Conservation (phyloP, 352 stramenopile genomes). For the Phytophthora fragariae region DNA sequence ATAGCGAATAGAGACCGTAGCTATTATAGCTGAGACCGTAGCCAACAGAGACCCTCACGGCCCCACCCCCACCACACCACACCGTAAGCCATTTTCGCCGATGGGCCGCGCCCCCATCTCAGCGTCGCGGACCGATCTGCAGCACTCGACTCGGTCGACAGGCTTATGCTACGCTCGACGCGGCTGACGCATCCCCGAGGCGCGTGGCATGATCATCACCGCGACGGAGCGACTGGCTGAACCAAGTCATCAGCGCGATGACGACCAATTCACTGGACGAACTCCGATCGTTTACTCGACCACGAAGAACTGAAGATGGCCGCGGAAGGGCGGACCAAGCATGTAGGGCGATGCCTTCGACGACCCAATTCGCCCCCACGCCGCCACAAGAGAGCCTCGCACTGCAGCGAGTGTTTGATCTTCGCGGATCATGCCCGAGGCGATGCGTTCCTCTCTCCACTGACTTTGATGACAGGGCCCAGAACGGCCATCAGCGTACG, state of each 20-base stretch:
- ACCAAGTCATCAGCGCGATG: conserved; percentile 7
- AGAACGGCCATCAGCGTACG: too few species aligned
- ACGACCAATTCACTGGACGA: conserved; percentile 15
- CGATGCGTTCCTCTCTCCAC: too few species aligned
- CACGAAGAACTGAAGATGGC: background rate
- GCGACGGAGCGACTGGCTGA: conserved; percentile 7
- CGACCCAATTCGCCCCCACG: background rate
- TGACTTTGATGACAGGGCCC: too few species aligned
- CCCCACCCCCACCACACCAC: background rate
- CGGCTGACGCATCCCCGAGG: conserved; percentile 3
- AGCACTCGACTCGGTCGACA: conserved; percentile 8
- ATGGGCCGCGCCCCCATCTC: conserved; percentile 1
- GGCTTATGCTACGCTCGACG: conserved; percentile 24
- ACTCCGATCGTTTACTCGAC: background rate
- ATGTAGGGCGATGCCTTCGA: background rate
- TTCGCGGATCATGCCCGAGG: too few species aligned
- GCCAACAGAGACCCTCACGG: background rate
- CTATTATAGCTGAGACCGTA: background rate
- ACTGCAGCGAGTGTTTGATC: too few species aligned
- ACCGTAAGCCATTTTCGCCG: background rate
- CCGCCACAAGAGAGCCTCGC: too few species aligned
- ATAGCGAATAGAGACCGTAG: too few species aligned
- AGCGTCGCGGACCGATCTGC: conserved; percentile 8
- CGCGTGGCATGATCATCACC: conserved; percentile 25
- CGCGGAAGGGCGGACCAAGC: background rate